A percentile compares a stretch with the other conserved stretches of the same genome.
Conservation (phyloP, 192 early-diverging fungal genomes). For the Haplosporangium gracile region DNA sequence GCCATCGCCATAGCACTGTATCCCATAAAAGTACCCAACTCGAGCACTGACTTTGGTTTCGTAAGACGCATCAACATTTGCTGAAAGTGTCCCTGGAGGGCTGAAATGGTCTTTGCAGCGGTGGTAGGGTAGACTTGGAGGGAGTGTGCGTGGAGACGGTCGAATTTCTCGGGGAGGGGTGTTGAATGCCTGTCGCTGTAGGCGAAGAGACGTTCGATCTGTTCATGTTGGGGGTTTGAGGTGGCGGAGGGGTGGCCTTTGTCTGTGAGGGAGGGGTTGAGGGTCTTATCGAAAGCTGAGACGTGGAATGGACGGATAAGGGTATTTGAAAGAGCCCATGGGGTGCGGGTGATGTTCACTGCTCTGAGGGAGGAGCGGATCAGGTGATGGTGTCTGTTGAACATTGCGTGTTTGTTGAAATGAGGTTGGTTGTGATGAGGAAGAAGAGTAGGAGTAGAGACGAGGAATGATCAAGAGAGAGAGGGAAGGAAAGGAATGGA, state of each 20-base stretch:
- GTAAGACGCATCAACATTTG: constrained; percentile 63
- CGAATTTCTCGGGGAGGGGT: constrained; percentile 27
- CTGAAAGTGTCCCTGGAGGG: constrained; percentile 65
- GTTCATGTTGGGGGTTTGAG: too few relatives aligned
- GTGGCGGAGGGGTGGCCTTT: not conserved
- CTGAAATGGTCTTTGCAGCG: constrained; percentile 61
- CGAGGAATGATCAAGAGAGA: not conserved
- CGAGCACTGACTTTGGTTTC: constrained; percentile 66
- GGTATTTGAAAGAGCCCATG: not conserved
- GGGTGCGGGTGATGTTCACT: not conserved
- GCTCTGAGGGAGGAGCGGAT: not conserved
- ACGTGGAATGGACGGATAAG: not conserved
- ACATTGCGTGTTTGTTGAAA: not conserved
- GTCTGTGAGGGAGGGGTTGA: not conserved
- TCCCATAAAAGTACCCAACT: constrained; percentile 80
- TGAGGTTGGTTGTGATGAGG: not conserved
- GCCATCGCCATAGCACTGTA: constrained; percentile 76
- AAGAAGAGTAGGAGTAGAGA: not conserved
- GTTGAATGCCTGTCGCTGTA: constrained; percentile 28
- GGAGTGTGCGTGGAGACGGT: constrained; percentile 9
- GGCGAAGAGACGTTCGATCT: constrained; percentile 12
- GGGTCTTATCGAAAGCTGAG: not conserved
- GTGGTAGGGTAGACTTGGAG: constrained; percentile 19
- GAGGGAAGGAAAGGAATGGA: not conserved
- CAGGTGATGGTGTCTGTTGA: not conserved